Base-by-base conservation (phyloP, 2,329 filamentous ascomycete genomes). In the Cladorrhinum sp. region DNA sequence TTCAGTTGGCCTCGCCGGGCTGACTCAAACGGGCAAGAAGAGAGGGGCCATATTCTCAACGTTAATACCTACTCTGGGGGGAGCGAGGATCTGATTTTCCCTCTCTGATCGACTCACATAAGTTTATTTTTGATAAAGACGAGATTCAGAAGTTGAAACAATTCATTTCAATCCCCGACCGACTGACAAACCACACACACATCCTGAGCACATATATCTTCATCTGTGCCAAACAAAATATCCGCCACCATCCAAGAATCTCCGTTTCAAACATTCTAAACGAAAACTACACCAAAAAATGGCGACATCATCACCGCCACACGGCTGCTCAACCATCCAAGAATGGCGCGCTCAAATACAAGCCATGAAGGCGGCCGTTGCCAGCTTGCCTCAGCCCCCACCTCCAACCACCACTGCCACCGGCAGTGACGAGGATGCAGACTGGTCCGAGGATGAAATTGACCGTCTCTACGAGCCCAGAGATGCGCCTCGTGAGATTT, bases 341-440 rank as follows among this genome's bases (percentile, higher is more conserved):
- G 62, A 90, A 83, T 98, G 95, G 95, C 87, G 94, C 66, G 83
- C 86, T 62, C 92, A 97, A 73, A 85, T 96, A 68, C 84, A 86
- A 26, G 86, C 89, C 30, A 98, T 99, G 95, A 88, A 89, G 71
- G 84, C 89, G 63, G 92, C 93, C 49, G 86, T 98, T 61, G 90
- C 89, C 48, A 84, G 89, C 21, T 79, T 97, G 18, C 48, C 53
- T 18, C 39, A 36, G 28, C n/a, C 36, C 10, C 21, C 23, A 20
- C 12, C 57, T 80, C 73, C 85, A n/a, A 76, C 80, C 2, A 64
- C 69, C 2, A 71, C 69, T 12, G 64, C 70, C 26, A 57, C 75
- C 39, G 79, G 81, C 65, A 73, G 77, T 28, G 74, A 77, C 50
- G 77, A 78, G 49, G 77, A 78, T 12, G 82, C 86, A 58, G 75